phyloP scores from a whole-genome alignment of 495 filamentous ascomycete species.

The Chaetomium cochliodes region DNA sequence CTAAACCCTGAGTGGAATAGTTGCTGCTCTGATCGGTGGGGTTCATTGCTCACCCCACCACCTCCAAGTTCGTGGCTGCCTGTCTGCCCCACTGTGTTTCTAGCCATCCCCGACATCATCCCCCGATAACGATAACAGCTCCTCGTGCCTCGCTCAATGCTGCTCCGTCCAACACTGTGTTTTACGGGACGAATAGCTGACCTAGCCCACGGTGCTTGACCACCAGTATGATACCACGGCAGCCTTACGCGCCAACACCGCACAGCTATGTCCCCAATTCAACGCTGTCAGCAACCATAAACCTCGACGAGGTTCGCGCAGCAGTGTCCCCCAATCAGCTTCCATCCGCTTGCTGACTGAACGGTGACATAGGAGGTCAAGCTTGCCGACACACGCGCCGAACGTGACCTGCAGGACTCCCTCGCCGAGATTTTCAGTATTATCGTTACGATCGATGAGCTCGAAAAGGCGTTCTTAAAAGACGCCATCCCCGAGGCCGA shows the following conservation, averaged over 20 bases:
- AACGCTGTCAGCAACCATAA: constrained; percentile 79
- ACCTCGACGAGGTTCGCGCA: constrained; percentile 74
- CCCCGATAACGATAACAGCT: constrained; percentile 15
- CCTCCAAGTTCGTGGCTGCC: neutral
- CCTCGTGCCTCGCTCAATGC: neutral
- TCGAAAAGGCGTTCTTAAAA: constrained; percentile 96
- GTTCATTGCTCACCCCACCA: neutral
- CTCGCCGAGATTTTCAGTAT: constrained; percentile 97
- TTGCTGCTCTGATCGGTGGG: neutral
- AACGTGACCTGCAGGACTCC: constrained; percentile 92
- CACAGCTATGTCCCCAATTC: constrained; percentile 86
- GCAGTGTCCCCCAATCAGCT: constrained; percentile 22
- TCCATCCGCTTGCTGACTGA: constrained; percentile 7
- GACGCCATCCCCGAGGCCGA: constrained; percentile 88
- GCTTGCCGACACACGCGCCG: constrained; percentile 75
- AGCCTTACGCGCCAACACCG: constrained; percentile 80
- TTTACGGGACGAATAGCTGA: constrained; percentile 20
- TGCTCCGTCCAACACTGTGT: neutral
- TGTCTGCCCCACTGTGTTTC: too few relatives aligned
- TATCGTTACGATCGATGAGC: constrained; percentile 87
- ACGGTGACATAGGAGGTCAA: constrained; percentile 78
- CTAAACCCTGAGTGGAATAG: constrained; percentile 3
- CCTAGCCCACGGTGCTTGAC: neutral
- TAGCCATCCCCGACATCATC: neutral
- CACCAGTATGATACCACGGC: constrained; percentile 45